Percentiles rank a stretch among this genome's conserved stretches.
Evolutionary conservation across 23 red algal genomes (phyloP).

Genomic region (Agarophyton chilense): DNA sequence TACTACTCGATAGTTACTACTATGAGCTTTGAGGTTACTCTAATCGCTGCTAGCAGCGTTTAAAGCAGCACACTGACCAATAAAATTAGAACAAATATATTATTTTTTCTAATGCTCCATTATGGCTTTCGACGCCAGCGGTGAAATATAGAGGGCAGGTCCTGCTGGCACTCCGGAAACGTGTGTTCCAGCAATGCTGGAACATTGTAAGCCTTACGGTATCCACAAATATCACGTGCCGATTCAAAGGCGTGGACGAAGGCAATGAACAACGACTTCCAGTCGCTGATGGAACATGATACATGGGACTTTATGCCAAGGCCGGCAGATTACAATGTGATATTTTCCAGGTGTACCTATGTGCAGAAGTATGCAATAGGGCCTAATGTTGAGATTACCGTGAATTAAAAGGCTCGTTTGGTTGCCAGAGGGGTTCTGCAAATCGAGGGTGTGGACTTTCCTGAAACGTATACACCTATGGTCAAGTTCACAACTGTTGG

Average conservation of each 20-base stretch:
- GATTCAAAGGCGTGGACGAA: constrained; percentile 15
- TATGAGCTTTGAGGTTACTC: too few relatives aligned
- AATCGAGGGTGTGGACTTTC: constrained; percentile 26
- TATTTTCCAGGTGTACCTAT: background rate
- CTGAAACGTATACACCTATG: constrained; percentile 43
- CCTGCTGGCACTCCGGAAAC: too few relatives aligned
- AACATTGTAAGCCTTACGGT: too few relatives aligned
- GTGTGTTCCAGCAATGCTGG: too few relatives aligned
- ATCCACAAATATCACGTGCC: background rate
- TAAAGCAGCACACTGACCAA: too few relatives aligned
- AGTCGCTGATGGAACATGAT: constrained; percentile 28
- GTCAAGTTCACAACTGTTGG: constrained; percentile 33
- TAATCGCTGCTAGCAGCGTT: too few relatives aligned
- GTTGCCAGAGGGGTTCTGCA: constrained; percentile 1
- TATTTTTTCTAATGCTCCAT: too few relatives aligned
- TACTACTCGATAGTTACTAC: too few relatives aligned
- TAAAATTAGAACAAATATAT: too few relatives aligned
- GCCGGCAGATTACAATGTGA: background rate
- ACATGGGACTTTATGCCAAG: constrained; percentile 42
- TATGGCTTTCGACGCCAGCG: too few relatives aligned
- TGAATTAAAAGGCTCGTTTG: constrained; percentile 34
- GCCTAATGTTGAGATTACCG: background rate
- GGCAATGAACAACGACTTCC: constrained; percentile 25
- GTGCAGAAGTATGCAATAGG: constrained; percentile 9
- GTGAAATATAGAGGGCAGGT: too few relatives aligned